Percentiles rank a stretch among this genome's conserved stretches.
These are phyloP conservation scores for Xylaria sp. DNA, from an alignment of 2,329 filamentous ascomycete genomes.

Conservation along the genomic window DNA sequence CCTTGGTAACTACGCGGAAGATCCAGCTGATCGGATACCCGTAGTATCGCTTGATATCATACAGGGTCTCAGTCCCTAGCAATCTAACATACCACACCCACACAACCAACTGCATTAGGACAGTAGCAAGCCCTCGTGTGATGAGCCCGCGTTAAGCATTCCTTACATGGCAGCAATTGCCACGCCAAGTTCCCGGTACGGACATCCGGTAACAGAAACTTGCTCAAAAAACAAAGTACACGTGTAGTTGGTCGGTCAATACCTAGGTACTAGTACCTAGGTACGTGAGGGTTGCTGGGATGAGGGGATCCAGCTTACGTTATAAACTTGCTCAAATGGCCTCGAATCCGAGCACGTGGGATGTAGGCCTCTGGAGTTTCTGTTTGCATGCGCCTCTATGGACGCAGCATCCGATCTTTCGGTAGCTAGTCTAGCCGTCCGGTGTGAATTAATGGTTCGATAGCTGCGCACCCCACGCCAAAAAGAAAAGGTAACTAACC, in stretches of 20 bases:
- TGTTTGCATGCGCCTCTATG: too few species aligned
- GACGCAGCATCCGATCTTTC: not conserved
- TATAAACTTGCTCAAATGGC: slow-evolving; percentile 31
- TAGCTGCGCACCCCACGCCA: too few species aligned
- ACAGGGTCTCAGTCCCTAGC: too few species aligned
- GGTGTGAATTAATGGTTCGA: too few species aligned
- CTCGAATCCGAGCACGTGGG: not conserved
- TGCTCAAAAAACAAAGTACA: not conserved
- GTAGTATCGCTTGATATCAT: too few species aligned
- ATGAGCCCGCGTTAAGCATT: slow-evolving; percentile 4
- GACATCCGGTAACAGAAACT: slow-evolving; percentile 11
- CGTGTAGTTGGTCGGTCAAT: not conserved
- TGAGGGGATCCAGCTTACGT: not conserved
- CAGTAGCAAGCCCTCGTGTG: not conserved
- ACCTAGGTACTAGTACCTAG: not conserved
- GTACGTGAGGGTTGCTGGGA: not conserved
- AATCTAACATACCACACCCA: too few species aligned
- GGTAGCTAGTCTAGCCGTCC: too few species aligned
- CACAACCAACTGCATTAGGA: too few species aligned
- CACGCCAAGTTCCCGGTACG: slow-evolving; percentile 6
- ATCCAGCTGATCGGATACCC: too few species aligned
- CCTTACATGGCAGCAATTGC: not conserved
- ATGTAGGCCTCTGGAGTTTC: too few species aligned
- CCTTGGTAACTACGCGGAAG: too few species aligned
- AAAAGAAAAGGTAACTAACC: too few species aligned